These are phyloP conservation scores for Arthrinium phaeospermum DNA, from an alignment of 2,329 filamentous ascomycete species.

Conservation along the genomic window DNA sequence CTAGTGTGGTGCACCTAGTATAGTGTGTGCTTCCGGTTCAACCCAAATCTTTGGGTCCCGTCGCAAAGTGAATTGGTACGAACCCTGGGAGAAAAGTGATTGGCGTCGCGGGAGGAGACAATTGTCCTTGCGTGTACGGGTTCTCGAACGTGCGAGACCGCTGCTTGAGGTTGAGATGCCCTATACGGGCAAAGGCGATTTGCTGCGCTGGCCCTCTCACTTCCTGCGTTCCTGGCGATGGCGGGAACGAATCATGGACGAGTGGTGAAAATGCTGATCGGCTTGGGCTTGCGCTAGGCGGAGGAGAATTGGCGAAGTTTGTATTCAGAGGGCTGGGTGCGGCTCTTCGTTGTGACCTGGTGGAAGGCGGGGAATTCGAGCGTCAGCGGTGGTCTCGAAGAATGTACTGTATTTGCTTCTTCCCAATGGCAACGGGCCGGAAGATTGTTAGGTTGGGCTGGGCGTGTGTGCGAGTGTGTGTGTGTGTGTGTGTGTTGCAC, in stretches of 20 bases:
- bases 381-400: conserved; percentile 11
- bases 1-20: conserved; percentile 12
- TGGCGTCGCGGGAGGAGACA: conserved; percentile 33
- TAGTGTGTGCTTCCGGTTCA: conserved; percentile 1
- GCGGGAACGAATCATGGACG: conserved; percentile 32
- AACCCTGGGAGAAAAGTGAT: conserved; percentile 29
- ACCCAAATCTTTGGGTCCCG: neutral
- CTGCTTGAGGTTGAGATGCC: conserved; percentile 24
- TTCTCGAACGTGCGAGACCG: conserved; percentile 23
- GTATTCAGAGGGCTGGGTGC: conserved; percentile 57
- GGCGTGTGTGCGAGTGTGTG: neutral
- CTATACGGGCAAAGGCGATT: conserved; percentile 19
- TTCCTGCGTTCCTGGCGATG: conserved; percentile 32
- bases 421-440: neutral
- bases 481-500: neutral
- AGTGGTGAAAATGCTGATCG: conserved; percentile 42
- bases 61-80: conserved; percentile 22
- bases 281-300: conserved; percentile 49
- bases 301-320: conserved; percentile 48
- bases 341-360: conserved; percentile 37
- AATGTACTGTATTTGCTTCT: neutral
- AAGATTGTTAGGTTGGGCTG: conserved; percentile 15
- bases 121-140: conserved; percentile 25
- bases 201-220: conserved; percentile 23
- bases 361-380: conserved; percentile 1